Conservation (phyloP, 164 flowering plant species). For the Euptelea pleiosperma region DNA sequence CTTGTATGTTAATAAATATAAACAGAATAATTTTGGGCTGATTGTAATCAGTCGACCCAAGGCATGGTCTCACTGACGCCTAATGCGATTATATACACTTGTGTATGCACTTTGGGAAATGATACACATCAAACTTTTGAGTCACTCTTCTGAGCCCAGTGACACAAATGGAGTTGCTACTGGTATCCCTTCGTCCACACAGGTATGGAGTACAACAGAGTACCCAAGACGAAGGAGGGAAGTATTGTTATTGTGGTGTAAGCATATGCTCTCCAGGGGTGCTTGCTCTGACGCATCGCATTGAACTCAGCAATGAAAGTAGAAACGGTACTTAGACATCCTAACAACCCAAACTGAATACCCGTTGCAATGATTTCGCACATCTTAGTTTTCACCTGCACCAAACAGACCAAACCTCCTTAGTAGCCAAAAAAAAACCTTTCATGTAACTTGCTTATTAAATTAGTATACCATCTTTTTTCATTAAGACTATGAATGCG, state of each 20-base stretch:
- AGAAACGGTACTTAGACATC: constrained; percentile 92
- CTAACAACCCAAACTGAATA: constrained; percentile 74
- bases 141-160: no score
- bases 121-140: no score
- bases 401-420: background rate
- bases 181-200: constrained; percentile 48
- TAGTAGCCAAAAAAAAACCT: background rate
- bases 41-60: no score
- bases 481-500: no score
- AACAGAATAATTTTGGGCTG: no score
- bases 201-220: constrained; percentile 62
- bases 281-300: constrained; percentile 63
- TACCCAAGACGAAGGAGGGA: constrained; percentile 64
- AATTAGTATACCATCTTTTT: no score
- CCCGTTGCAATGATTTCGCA: constrained; percentile 54
- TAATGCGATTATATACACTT: no score
- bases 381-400: constrained; percentile 59
- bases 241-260: constrained; percentile 55
- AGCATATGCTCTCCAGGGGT: constrained; percentile 69
- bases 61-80: no score
- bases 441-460: no score
- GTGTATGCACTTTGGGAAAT: no score
- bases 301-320: constrained; percentile 83
- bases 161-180: no score
- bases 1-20: no score